These are phyloP conservation scores for Globisporangium recalcitrans DNA, from an alignment of 352 stramenopile species.

Conservation along the genomic window DNA sequence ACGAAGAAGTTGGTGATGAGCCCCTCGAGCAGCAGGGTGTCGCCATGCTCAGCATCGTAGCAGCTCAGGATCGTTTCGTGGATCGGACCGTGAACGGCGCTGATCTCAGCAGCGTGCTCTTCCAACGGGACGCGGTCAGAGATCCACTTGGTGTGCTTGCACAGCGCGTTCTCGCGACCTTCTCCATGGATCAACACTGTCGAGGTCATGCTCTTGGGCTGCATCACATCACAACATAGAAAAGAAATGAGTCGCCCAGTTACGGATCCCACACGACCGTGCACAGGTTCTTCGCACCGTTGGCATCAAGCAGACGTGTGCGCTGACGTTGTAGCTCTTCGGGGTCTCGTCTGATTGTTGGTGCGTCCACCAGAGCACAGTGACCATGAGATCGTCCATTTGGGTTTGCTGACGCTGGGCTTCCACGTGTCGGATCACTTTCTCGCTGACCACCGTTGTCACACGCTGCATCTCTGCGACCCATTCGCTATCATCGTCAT, in stretches of 20 bases:
- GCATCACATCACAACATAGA: not conserved
- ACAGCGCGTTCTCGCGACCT: conserved; percentile 34
- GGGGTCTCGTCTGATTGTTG: not conserved
- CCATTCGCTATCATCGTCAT: not conserved
- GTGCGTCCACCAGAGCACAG: conserved; percentile 49
- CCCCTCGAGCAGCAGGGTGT: conserved; percentile 57
- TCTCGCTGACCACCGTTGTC: conserved; percentile 13
- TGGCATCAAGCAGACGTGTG: conserved; percentile 57
- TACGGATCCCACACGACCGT: not conserved
- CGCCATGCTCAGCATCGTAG: conserved; percentile 7
- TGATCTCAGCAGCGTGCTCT: conserved; percentile 21
- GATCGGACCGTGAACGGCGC: conserved; percentile 22
- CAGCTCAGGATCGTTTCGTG: conserved; percentile 58
- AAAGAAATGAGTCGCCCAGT: not conserved
- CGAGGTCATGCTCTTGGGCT: conserved; percentile 29
- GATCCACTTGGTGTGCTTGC: conserved; percentile 78
- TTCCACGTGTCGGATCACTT: conserved; percentile 10
- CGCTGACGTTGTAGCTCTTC: conserved; percentile 27
- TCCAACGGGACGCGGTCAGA: conserved; percentile 46
- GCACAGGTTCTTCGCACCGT: conserved; percentile 15
- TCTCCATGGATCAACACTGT: conserved; percentile 51
- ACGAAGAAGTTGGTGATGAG: conserved; percentile 81
- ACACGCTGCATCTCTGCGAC: conserved; percentile 9
- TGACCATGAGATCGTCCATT: conserved; percentile 50
- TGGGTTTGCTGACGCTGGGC: not conserved